Evolutionary conservation across 495 filamentous ascomycete genomes (phyloP).

Genomic region (Aspergillus conjunctus): DNA sequence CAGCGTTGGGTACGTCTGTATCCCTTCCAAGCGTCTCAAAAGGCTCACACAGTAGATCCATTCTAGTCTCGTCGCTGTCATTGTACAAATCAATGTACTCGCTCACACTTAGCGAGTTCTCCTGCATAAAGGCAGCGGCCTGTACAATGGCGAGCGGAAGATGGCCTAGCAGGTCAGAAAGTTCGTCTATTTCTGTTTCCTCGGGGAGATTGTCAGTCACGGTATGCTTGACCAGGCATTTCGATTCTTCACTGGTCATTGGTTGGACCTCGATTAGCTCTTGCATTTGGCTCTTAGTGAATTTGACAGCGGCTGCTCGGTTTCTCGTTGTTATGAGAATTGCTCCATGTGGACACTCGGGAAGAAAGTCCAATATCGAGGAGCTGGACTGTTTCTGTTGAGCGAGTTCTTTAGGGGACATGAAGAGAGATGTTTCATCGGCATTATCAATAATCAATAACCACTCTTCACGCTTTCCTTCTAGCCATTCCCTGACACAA

Average conservation of each 20-base stretch:
- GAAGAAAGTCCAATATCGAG: conserved; percentile 30
- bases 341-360: conserved; percentile 22
- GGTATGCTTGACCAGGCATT: conserved; percentile 12
- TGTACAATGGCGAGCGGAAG: conserved; percentile 38
- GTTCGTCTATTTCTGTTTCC: conserved; percentile 15
- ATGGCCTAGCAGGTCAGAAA: conserved; percentile 24
- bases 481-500: conserved; percentile 19
- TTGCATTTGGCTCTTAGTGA: conserved; percentile 7
- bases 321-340: conserved; percentile 35
- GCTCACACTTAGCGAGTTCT: conserved; percentile 29
- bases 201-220: conserved; percentile 5
- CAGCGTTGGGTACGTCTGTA: conserved; percentile 31
- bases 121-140: conserved; percentile 35
- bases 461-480: conserved; percentile 41
- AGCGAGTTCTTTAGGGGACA: conserved; percentile 10
- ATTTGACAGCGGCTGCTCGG: conserved; percentile 21
- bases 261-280: conserved; percentile 14
- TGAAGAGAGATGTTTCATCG: conserved; percentile 42
- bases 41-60: conserved; percentile 26
- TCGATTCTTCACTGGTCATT: conserved; percentile 18
- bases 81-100: conserved; percentile 38
- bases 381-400: conserved; percentile 3
- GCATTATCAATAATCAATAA: conserved; percentile 56
- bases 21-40: conserved; percentile 29
- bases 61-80: conserved; percentile 18